These are phyloP conservation scores for Aspergillus homomorphus DNA, from an alignment of 495 filamentous ascomycete species.

Conservation along the genomic window DNA sequence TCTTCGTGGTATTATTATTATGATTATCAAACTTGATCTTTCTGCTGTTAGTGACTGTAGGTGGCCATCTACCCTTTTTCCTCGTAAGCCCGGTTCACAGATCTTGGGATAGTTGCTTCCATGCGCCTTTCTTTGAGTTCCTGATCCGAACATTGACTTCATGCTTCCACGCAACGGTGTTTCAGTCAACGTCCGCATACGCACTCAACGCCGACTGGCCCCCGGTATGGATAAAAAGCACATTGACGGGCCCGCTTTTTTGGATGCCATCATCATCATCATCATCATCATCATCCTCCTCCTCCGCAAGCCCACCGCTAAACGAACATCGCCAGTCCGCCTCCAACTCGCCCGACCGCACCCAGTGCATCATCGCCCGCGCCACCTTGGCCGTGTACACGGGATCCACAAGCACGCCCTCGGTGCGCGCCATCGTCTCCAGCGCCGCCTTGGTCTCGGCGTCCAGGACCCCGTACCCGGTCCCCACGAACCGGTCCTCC, in stretches of 20 bases:
- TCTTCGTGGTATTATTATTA: not conserved
- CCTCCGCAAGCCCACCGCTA: not conserved
- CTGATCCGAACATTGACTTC: not conserved
- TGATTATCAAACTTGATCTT: not conserved
- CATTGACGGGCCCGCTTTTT: constrained; percentile 33
- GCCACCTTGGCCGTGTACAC: constrained; percentile 41
- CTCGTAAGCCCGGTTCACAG: too few species aligned
- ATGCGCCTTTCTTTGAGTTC: too few species aligned
- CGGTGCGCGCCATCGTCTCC: constrained; percentile 26
- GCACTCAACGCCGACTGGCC: constrained; percentile 38
- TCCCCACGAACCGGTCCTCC: constrained; percentile 36
- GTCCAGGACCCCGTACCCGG: constrained; percentile 36
- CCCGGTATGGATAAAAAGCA: constrained; percentile 41
- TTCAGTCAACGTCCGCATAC: constrained; percentile 27
- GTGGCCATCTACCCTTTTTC: not conserved
- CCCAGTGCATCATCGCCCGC: constrained; percentile 32
- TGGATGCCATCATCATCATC: not conserved
- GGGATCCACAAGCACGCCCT: constrained; percentile 35
- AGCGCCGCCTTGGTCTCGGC: constrained; percentile 21
- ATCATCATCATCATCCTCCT: not conserved
- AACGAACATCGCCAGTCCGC: constrained; percentile 9
- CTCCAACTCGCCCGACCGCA: constrained; percentile 23
- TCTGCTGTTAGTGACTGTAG: not conserved
- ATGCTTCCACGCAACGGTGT: too few species aligned
- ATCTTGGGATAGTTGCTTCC: too few species aligned